Evolutionary conservation across 1,284 basidiomycete genomes (phyloP).

Genomic region (Chalciporus sp.): DNA sequence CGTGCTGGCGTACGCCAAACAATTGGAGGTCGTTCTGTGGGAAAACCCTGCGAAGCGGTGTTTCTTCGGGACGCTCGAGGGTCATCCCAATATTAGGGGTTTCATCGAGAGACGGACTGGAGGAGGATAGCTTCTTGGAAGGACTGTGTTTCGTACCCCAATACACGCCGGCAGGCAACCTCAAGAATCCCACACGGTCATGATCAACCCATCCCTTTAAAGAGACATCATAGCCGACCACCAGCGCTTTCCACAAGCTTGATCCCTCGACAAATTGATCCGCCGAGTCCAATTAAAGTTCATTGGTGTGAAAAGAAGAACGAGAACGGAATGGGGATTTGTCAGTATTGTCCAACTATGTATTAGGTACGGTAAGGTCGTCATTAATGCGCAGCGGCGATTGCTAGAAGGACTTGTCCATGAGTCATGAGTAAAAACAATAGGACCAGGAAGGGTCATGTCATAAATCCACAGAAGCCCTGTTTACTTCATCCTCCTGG

Average conservation of each 20-base stretch:
- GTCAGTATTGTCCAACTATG: conserved; percentile 1
- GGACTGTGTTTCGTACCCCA: background rate
- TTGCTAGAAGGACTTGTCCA: background rate
- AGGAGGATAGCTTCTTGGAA: conserved; percentile 25
- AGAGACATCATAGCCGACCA: conserved; percentile 6
- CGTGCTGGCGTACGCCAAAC: conserved; percentile 83
- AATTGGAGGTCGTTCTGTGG: conserved; percentile 83
- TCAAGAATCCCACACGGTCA: conserved; percentile 10
- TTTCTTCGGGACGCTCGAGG: conserved; percentile 84
- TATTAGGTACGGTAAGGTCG: conserved; percentile 16
- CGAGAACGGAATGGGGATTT: background rate
- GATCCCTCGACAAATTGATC: background rate
- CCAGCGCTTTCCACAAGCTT: no score
- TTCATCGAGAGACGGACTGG: conserved; percentile 74
- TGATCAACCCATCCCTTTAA: conserved; percentile 15
- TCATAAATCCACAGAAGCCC: conserved; percentile 14
- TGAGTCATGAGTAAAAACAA: conserved; percentile 11
- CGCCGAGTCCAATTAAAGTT: background rate
- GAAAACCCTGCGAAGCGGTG: conserved; percentile 69
- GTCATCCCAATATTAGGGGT: conserved; percentile 76
- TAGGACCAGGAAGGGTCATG: conserved; percentile 3
- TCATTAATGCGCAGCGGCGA: conserved; percentile 20
- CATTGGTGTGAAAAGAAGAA: background rate
- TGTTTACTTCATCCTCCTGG: conserved; percentile 30
- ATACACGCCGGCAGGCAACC: background rate